These are phyloP conservation scores for Prunus salicina DNA, from an alignment of 306 rosid species.

Conservation along the genomic window DNA sequence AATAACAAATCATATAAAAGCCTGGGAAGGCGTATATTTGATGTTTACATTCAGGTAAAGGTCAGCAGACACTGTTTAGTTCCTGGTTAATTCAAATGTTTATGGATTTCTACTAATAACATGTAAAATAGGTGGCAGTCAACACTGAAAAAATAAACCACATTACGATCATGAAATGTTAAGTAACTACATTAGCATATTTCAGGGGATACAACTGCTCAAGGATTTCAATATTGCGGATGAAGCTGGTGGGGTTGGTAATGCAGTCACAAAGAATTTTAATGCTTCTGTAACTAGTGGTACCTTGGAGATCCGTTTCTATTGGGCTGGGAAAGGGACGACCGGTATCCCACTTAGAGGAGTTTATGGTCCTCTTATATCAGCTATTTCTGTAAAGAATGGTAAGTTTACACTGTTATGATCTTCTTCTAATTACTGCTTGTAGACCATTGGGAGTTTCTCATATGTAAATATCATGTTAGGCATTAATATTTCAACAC, in stretches of 20 bases:
- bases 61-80: neutral
- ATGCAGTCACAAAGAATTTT: neutral
- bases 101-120: neutral
- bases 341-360: conserved; percentile 23
- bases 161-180: neutral
- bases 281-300: neutral
- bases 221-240: conserved; percentile 39
- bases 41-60: conserved; percentile 42
- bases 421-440: too few species aligned
- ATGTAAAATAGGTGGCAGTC: too few species aligned
- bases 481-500: too few species aligned
- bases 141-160: too few species aligned
- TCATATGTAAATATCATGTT: neutral
- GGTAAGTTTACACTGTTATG: conserved; percentile 15
- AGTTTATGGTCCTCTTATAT: conserved; percentile 49
- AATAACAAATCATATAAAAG: conserved; percentile 19
- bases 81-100: too few species aligned
- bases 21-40: conserved; percentile 52
- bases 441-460: neutral
- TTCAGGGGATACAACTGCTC: too few species aligned
- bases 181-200: neutral
- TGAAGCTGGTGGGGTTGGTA: conserved; percentile 35
- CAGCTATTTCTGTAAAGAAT: conserved; percentile 33
- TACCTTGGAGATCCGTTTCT: conserved; percentile 38
- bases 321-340: conserved; percentile 52